These are phyloP conservation scores for Amanita muscaria DNA, from an alignment of 768 basidiomycete species.

Conservation along the genomic window DNA sequence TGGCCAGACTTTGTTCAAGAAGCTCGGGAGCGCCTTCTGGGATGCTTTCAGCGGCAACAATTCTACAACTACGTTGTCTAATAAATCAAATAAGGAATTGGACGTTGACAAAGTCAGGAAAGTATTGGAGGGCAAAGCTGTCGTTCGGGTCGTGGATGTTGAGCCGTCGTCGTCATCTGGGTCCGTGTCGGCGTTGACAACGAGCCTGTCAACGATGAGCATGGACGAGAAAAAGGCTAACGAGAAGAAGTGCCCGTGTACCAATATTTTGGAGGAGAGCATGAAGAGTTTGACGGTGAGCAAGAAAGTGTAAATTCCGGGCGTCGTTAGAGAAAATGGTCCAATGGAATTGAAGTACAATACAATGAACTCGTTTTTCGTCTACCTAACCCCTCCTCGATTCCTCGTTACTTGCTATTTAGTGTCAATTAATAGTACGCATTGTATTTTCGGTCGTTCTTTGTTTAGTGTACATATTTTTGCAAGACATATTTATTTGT, in stretches of 20 bases:
- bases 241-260: constrained; percentile 19
- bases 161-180: constrained; percentile 28
- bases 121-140: constrained; percentile 78
- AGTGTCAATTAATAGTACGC: too few species aligned
- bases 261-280: constrained; percentile 52
- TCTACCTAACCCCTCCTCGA: neutral
- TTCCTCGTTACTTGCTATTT: neutral
- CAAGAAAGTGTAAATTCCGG: constrained; percentile 40
- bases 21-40: constrained; percentile 76
- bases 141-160: constrained; percentile 71
- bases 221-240: constrained; percentile 8
- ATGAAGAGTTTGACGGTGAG: constrained; percentile 57
- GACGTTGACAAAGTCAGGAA: constrained; percentile 76
- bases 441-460: too few species aligned
- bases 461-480: too few species aligned
- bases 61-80: constrained; percentile 16
- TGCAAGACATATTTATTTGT: too few species aligned
- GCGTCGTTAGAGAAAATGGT: neutral
- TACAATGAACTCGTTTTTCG: neutral
- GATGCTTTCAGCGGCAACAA: constrained; percentile 67
- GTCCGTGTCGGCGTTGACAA: neutral
- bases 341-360: neutral
- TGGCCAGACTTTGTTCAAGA: constrained; percentile 63
- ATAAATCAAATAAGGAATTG: constrained; percentile 20
- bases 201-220: constrained; percentile 6